A percentile compares a stretch with the other conserved stretches of the same genome.
Evolutionary conservation across 2,329 filamentous ascomycete genomes (phyloP).

Genomic region (Hymenoscyphus fraxineus): DNA sequence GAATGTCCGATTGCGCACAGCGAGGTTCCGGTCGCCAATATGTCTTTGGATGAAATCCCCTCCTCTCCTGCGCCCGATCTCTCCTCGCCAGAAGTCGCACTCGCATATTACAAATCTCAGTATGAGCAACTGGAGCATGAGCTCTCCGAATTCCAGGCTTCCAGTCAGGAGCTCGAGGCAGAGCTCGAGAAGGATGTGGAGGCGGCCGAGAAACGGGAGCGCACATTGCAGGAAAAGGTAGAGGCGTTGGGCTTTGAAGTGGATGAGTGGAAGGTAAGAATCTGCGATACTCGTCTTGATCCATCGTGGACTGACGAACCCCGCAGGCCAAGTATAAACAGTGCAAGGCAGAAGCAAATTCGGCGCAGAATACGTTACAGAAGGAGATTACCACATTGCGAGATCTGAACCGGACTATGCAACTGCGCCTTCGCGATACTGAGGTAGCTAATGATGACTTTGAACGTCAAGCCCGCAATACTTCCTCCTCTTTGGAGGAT

Average conservation of each 20-base stretch:
- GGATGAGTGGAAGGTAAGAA: conserved; percentile 92
- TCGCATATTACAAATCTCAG: conserved; percentile 93
- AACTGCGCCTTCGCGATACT: conserved; percentile 84
- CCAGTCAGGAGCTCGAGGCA: conserved; percentile 87
- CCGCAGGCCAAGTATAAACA: conserved; percentile 89
- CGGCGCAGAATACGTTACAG: conserved; percentile 80
- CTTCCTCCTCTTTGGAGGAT: conserved; percentile 91
- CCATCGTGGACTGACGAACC: conserved; percentile 12
- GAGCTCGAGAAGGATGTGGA: conserved; percentile 97
- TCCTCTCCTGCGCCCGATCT: conserved; percentile 58
- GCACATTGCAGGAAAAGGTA: conserved; percentile 78
- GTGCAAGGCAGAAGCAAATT: conserved; percentile 80
- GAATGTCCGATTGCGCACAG: conserved; percentile 12
- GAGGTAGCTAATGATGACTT: conserved; percentile 99
- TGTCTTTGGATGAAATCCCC: conserved; percentile 47
- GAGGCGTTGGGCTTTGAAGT: conserved; percentile 84
- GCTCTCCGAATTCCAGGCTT: conserved; percentile 88
- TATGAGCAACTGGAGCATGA: conserved; percentile 91
- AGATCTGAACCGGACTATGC: conserved; percentile 75
- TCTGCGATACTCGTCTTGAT: conserved; percentile 8
- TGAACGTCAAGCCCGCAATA: conserved; percentile 92
- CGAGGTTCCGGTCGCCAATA: conserved; percentile 9
- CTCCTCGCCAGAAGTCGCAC: conserved; percentile 64
- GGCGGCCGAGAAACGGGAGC: conserved; percentile 88
- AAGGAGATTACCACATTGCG: conserved; percentile 93